Evolutionary conservation across 129 eudicot genomes (phyloP).

Genomic region (Arctium minus): DNA sequence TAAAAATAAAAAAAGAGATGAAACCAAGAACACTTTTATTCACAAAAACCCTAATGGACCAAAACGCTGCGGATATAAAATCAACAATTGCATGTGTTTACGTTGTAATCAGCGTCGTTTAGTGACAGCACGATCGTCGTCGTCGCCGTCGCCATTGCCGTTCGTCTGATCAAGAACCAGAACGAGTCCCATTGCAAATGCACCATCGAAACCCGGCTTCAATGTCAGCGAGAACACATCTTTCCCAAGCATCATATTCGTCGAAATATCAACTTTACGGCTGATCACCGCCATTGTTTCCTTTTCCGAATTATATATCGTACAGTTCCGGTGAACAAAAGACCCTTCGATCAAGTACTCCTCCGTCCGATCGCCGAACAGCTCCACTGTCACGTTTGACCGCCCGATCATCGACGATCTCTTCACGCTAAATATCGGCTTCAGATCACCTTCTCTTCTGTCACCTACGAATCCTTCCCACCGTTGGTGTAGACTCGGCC

Average conservation of each 20-base stretch:
- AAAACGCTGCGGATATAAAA: too few relatives aligned
- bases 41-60: too few relatives aligned
- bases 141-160: slow-evolving; percentile 36
- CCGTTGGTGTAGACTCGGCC: slow-evolving; percentile 84
- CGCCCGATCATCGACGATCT: slow-evolving; percentile 79
- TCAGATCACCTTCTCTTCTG: slow-evolving; percentile 47
- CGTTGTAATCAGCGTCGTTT: neutral
- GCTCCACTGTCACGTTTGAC: slow-evolving; percentile 71
- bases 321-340: slow-evolving; percentile 49
- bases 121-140: neutral
- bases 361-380: slow-evolving; percentile 43
- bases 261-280: slow-evolving; percentile 62
- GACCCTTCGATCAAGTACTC: slow-evolving; percentile 80
- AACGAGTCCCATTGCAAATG: slow-evolving; percentile 76
- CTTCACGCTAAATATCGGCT: slow-evolving; percentile 78
- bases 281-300: slow-evolving; percentile 55
- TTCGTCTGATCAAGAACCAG: slow-evolving; percentile 70
- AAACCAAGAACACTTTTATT: too few relatives aligned
- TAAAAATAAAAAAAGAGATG: too few relatives aligned
- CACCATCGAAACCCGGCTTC: slow-evolving; percentile 72
- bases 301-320: slow-evolving; percentile 33
- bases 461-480: slow-evolving; percentile 93
- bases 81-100: neutral
- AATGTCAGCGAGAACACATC: slow-evolving; percentile 57
- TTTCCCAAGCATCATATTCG: slow-evolving; percentile 68